Percentiles rank a stretch among this genome's conserved stretches.
These are phyloP conservation scores for Cercospora sp. DNA, from an alignment of 2,329 filamentous ascomycete genomes.

Conservation along the genomic window DNA sequence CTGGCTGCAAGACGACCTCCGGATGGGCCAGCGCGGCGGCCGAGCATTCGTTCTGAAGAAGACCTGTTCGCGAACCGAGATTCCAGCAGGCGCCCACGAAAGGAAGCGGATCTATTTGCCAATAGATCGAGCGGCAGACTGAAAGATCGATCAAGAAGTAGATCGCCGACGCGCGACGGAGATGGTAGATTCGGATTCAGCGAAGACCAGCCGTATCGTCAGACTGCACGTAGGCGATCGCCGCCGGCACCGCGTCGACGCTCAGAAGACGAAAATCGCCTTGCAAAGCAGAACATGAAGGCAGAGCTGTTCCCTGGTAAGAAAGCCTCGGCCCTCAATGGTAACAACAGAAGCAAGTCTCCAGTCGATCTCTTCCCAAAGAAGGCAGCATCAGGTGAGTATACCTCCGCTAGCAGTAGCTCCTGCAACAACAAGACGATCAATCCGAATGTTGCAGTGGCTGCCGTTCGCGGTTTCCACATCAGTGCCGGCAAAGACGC, in stretches of 20 bases:
- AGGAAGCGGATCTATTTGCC: conserved; percentile 39
- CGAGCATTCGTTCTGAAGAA: conserved; percentile 1
- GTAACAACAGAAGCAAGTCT: conserved; percentile 14
- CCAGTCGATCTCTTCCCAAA: conserved; percentile 31
- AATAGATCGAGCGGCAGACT: conserved; percentile 47
- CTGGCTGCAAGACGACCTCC: conserved; percentile 13
- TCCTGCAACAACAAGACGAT: conserved; percentile 12
- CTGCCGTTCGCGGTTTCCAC: not conserved
- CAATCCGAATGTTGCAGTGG: not conserved
- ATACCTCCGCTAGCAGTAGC: conserved; percentile 25
- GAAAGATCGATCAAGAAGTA: conserved; percentile 55
- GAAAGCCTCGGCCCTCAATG: conserved; percentile 16
- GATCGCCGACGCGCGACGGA: conserved; percentile 55
- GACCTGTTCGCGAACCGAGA: conserved; percentile 23
- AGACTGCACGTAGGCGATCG: conserved; percentile 47
- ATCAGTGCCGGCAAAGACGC: conserved; percentile 2
- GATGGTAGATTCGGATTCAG: conserved; percentile 52
- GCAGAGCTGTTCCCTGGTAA: conserved; percentile 47
- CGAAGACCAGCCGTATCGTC: conserved; percentile 51
- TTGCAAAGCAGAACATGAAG: conserved; percentile 30
- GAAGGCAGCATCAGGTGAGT: conserved; percentile 31
- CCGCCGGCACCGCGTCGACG: conserved; percentile 39
- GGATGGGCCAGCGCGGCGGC: conserved; percentile 14
- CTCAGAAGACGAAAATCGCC: conserved; percentile 29
- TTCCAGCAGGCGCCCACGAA: conserved; percentile 18